These are phyloP conservation scores for Leccinum aurantiacum DNA, from an alignment of 768 basidiomycete species.

Conservation along the genomic window DNA sequence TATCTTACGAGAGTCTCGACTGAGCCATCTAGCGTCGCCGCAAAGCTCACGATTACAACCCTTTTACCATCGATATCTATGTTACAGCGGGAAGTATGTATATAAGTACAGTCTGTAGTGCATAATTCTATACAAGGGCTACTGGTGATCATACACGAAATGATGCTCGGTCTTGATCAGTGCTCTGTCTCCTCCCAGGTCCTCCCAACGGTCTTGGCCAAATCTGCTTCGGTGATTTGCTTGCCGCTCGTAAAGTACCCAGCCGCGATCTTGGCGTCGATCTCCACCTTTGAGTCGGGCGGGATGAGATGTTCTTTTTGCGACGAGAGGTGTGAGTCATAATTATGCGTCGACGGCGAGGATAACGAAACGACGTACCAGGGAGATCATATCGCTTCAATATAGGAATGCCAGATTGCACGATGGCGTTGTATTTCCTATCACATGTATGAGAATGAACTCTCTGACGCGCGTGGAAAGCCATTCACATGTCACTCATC, in stretches of 20 bases:
- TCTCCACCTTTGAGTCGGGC: conserved; percentile 88
- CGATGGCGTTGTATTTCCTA: conserved; percentile 95
- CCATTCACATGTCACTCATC: conserved; percentile 75
- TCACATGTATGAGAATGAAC: not conserved
- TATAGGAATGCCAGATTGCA: conserved; percentile 84
- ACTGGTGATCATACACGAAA: not conserved
- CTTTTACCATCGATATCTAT: conserved; percentile 4
- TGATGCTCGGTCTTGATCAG: conserved; percentile 33
- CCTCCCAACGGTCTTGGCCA: conserved; percentile 83
- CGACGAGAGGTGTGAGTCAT: not conserved
- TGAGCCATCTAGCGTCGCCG: not conserved
- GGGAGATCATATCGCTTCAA: conserved; percentile 84
- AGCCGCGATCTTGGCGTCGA: conserved; percentile 93
- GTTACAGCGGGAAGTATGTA: not conserved
- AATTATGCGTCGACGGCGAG: not conserved
- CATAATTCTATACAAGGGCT: not conserved
- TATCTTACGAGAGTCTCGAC: too few species aligned
- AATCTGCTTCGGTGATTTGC: conserved; percentile 72
- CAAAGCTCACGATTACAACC: not conserved
- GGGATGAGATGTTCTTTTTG: conserved; percentile 78
- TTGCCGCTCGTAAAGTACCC: conserved; percentile 89
- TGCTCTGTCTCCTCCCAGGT: conserved; percentile 92
- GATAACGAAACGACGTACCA: conserved; percentile 39
- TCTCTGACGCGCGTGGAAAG: conserved; percentile 1
- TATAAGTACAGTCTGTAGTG: not conserved